Evolutionary conservation across 208 protist species (phyloP).

Genomic region (Tritrichomonas foetus): DNA sequence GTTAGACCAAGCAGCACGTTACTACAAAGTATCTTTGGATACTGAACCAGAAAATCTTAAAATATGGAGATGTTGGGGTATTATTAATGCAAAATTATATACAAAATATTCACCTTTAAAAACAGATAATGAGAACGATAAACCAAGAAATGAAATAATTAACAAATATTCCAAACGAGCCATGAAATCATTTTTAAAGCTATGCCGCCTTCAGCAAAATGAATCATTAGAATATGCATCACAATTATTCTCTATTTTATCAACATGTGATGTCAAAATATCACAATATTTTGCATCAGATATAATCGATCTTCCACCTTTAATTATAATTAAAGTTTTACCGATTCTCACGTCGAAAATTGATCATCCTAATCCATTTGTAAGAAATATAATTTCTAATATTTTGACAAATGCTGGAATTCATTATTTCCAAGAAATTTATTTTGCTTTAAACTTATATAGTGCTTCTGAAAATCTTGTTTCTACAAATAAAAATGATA

Average conservation of each 20-base stretch:
- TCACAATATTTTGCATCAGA: neutral
- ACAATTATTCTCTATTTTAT: too few species aligned
- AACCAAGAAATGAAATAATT: neutral
- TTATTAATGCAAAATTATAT: neutral
- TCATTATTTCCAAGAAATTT: neutral
- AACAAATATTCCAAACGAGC: neutral
- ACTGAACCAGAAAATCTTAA: neutral
- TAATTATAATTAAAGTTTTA: neutral
- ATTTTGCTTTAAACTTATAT: neutral
- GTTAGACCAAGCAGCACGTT: neutral
- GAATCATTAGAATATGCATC: neutral
- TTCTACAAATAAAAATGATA: neutral
- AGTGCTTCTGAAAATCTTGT: too few species aligned
- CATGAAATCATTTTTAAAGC: neutral
- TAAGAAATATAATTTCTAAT: neutral
- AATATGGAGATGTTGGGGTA: neutral
- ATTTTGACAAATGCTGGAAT: too few species aligned
- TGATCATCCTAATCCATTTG: neutral
- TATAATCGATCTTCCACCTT: too few species aligned
- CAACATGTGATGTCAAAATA: too few species aligned
- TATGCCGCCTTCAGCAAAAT: neutral
- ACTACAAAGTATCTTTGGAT: neutral
- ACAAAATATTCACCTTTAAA: neutral
- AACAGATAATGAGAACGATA: too few species aligned
- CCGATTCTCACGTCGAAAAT: neutral